A percentile compares a stretch with the other conserved stretches of the same genome.
These are phyloP conservation scores for Xylariales sp. DNA, from an alignment of 2,329 filamentous ascomycete species.

Conservation along the genomic window DNA sequence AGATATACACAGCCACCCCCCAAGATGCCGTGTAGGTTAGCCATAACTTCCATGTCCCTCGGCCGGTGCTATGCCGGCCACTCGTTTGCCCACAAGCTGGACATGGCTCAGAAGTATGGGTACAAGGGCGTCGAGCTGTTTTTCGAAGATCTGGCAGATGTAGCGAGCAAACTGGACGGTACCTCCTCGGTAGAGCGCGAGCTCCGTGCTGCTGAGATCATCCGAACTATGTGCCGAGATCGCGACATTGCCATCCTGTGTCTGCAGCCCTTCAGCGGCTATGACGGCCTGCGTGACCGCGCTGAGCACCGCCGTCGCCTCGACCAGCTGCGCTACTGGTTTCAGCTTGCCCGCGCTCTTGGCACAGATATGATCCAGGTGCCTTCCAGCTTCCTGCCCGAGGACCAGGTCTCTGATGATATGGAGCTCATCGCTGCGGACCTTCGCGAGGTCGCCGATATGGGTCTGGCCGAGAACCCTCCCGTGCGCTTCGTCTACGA, in stretches of 20 bases:
- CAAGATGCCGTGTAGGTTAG: slow-evolving; percentile 53
- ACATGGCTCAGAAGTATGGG: slow-evolving; percentile 60
- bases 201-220: slow-evolving; percentile 52
- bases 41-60: slow-evolving; percentile 73
- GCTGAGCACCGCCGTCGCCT: slow-evolving; percentile 51
- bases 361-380: slow-evolving; percentile 70
- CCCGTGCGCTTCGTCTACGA: slow-evolving; percentile 70
- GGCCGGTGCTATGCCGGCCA: slow-evolving; percentile 68
- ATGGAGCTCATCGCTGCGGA: slow-evolving; percentile 56
- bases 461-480: slow-evolving; percentile 54
- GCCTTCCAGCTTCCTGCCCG: slow-evolving; percentile 64
- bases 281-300: slow-evolving; percentile 67
- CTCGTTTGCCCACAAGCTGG: slow-evolving; percentile 60
- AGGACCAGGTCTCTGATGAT: slow-evolving; percentile 37
- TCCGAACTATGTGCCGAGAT: slow-evolving; percentile 52
- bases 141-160: slow-evolving; percentile 67
- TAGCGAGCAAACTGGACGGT: slow-evolving; percentile 43
- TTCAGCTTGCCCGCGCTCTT: slow-evolving; percentile 58
- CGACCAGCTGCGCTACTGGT: slow-evolving; percentile 65
- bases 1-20: too few species aligned
- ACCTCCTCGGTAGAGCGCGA: slow-evolving; percentile 39
- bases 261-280: slow-evolving; percentile 74
- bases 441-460: slow-evolving; percentile 60
- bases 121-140: slow-evolving; percentile 72
- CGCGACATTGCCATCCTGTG: slow-evolving; percentile 57